A percentile compares a stretch with the other conserved stretches of the same genome.
Conservation (phyloP, 2,329 filamentous ascomycete species). For the Lizonia empirigonia region DNA sequence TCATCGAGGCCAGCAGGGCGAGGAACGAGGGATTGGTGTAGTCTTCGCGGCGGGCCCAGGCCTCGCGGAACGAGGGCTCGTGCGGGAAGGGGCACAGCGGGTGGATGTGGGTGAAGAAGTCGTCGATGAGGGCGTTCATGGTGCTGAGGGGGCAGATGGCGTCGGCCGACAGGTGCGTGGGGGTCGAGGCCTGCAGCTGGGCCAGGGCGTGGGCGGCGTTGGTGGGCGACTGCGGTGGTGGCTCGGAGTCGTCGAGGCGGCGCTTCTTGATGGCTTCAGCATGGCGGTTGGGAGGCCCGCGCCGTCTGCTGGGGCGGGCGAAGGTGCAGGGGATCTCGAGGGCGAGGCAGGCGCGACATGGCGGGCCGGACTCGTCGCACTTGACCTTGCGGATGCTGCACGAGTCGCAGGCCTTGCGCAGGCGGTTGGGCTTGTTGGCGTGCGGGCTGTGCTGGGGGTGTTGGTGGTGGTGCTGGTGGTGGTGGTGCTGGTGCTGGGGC, state of each 20-base stretch:
- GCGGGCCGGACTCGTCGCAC: conserved; percentile 70
- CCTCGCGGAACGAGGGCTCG: conserved; percentile 75
- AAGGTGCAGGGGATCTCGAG: conserved; percentile 72
- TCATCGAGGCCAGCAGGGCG: conserved; percentile 74
- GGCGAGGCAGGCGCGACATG: conserved; percentile 67
- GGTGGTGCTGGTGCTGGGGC: conserved; percentile 19
- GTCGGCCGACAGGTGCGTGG: conserved; percentile 63
- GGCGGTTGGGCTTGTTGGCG: conserved; percentile 41
- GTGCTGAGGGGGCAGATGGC: conserved; percentile 72
- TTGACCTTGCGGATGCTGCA: conserved; percentile 52
- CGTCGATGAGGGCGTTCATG: conserved; percentile 72
- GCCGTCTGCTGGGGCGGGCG: conserved; percentile 65
- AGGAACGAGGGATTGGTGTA: conserved; percentile 70
- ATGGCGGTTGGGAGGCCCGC: conserved; percentile 70
- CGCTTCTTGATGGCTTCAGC: conserved; percentile 70
- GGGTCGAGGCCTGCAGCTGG: conserved; percentile 54
- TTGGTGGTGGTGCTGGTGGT: conserved; percentile 19
- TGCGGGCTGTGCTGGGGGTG: conserved; percentile 7
- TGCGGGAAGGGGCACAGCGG: conserved; percentile 79
- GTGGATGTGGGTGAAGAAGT: conserved; percentile 84
- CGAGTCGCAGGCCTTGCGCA: conserved; percentile 51
- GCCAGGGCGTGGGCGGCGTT: conserved; percentile 60
- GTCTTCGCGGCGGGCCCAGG: conserved; percentile 70
- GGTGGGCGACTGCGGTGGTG: conserved; percentile 57
- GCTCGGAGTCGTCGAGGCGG: conserved; percentile 55